These are phyloP conservation scores for Aureobasidium lini DNA, from an alignment of 2,329 filamentous ascomycete species.

Conservation along the genomic window DNA sequence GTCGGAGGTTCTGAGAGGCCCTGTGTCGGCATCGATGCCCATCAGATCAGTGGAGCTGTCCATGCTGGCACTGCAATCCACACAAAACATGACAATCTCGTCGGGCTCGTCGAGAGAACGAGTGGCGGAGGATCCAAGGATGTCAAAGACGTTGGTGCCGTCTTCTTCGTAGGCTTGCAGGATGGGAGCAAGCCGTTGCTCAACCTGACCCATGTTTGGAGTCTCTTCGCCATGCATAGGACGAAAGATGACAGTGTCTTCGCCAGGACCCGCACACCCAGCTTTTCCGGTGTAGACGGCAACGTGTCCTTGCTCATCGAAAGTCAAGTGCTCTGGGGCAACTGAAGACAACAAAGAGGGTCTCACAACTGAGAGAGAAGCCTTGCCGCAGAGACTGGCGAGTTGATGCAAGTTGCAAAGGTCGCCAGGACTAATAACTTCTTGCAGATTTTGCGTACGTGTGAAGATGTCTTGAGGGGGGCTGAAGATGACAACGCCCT, in stretches of 20 bases:
- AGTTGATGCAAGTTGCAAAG: slow-evolving; percentile 24
- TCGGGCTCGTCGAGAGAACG: slow-evolving; percentile 26
- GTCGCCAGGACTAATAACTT: slow-evolving; percentile 15
- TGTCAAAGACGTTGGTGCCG: slow-evolving; percentile 30
- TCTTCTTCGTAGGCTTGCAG: slow-evolving; percentile 25
- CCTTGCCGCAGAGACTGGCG: slow-evolving; percentile 26
- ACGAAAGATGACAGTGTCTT: slow-evolving; percentile 29
- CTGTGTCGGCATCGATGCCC: slow-evolving; percentile 22
- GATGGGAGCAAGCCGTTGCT: slow-evolving; percentile 29
- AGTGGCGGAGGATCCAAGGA: slow-evolving; percentile 24
- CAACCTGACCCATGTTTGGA: slow-evolving; percentile 29
- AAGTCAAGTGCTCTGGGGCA: slow-evolving; percentile 27
- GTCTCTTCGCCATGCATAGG: slow-evolving; percentile 26
- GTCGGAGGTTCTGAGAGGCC: not conserved
- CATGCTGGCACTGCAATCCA: slow-evolving; percentile 31
- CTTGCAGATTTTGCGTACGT: not conserved
- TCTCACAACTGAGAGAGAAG: slow-evolving; percentile 25
- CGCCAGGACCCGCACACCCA: slow-evolving; percentile 26
- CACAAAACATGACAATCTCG: slow-evolving; percentile 30
- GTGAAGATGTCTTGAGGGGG: not conserved
- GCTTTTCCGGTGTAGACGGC: slow-evolving; percentile 31
- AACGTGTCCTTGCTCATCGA: slow-evolving; percentile 28
- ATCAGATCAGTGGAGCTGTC: slow-evolving; percentile 23
- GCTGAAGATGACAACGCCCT: not conserved
- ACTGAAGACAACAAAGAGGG: slow-evolving; percentile 24